A percentile compares a stretch with the other conserved stretches of the same genome.
These are phyloP conservation scores for Podochytrium sp. DNA, from an alignment of 192 early-diverging fungal species.

Conservation along the genomic window DNA sequence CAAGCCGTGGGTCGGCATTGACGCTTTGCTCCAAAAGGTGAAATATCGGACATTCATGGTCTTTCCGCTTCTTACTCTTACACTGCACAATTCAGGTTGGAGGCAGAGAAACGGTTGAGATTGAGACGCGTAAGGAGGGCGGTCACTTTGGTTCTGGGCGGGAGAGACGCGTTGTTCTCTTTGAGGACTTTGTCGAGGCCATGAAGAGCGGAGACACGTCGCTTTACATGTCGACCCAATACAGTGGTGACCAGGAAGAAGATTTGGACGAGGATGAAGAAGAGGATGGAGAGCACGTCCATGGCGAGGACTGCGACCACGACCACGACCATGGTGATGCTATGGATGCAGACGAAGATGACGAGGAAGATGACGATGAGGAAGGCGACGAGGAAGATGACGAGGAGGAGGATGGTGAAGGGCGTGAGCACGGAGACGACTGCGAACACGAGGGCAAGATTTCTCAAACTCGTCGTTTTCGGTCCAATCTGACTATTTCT, in stretches of 20 bases:
- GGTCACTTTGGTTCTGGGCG: constrained; percentile 32
- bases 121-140: neutral
- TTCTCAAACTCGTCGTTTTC: too few species aligned
- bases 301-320: neutral
- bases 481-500: too few species aligned
- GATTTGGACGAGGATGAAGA: neutral
- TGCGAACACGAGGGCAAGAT: too few species aligned
- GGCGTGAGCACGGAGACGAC: neutral
- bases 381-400: neutral
- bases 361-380: neutral
- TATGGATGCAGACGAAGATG: neutral
- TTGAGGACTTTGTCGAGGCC: constrained; percentile 31
- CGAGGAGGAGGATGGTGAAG: constrained; percentile 9
- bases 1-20: constrained; percentile 9
- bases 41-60: too few species aligned
- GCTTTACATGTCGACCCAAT: constrained; percentile 46
- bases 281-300: neutral
- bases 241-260: constrained; percentile 12
- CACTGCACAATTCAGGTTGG: too few species aligned
- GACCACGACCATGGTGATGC: neutral
- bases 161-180: constrained; percentile 14
- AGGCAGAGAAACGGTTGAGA: neutral
- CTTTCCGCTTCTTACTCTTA: too few species aligned
- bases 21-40: neutral
- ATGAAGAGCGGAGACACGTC: constrained; percentile 27